Conservation (phyloP, 2,329 filamentous ascomycete species). For the Hymenoscyphus repandus region DNA sequence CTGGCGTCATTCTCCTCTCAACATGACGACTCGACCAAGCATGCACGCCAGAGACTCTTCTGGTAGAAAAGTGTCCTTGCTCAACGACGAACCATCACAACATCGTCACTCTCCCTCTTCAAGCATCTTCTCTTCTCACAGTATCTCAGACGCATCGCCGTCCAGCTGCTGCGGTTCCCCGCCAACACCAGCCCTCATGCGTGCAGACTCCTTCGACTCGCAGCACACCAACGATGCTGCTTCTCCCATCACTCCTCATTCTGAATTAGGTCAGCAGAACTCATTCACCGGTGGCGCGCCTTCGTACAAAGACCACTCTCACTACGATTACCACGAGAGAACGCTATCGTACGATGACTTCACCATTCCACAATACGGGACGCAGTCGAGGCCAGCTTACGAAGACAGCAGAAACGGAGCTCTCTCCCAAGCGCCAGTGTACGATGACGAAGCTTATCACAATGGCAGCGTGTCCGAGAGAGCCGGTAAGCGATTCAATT, state of each 20-base stretch:
- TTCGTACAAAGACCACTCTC: conserved; percentile 35
- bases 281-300: conserved; percentile 18
- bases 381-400: conserved; percentile 6
- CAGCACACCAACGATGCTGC: conserved; percentile 49
- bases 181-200: conserved; percentile 46
- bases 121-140: conserved; percentile 6
- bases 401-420: conserved; percentile 5
- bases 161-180: conserved; percentile 34
- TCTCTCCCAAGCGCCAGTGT: conserved; percentile 17
- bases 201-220: conserved; percentile 58
- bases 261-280: conserved; percentile 33
- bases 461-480: conserved; percentile 11
- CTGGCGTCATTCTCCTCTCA: no score
- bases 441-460: conserved; percentile 21
- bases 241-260: conserved; percentile 51
- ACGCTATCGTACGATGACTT: conserved; percentile 11
- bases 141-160: conserved; percentile 34
- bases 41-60: conserved; percentile 53
- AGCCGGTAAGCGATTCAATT: conserved; percentile 61
- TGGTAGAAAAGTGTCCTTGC: conserved; percentile 53
- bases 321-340: conserved; percentile 29
- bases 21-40: conserved; percentile 23
- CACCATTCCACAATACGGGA: conserved; percentile 8
- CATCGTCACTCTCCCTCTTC: conserved; percentile 17
- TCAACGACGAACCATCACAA: conserved; percentile 48